Evolutionary conservation across 1,139 yeast genomes (phyloP), one percentile per base, ranked within the genome.

Genomic region (Zygosaccharomyces pseudobailii): DNA sequence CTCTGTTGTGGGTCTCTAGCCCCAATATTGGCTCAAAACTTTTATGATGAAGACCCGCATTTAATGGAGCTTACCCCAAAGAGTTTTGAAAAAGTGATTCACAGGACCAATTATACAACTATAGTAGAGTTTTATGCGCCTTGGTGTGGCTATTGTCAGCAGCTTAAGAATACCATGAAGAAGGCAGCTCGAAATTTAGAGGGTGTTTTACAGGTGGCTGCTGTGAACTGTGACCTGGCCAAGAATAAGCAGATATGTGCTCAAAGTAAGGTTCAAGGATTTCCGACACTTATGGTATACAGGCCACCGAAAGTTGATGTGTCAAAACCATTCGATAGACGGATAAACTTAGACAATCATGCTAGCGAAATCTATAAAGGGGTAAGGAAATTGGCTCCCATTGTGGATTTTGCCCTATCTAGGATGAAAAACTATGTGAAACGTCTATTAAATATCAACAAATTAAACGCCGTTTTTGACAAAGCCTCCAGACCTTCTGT

Each of bases 81-180:
- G 17, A 80, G 70, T 41, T 89, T 90, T 62, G 79, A 82, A 50
- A 75, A 77, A 53, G 84, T 81, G 42, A 80, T 90, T 3, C 72
- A 80, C 42, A 67, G 71, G 34, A 73, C 94, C 6, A 87, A 88
- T 63, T 86, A 87, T 57, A 84, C 95, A 3, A 71, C 96, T 2
- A 71, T 90, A 5, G 94, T 92, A 19, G 90, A 89, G 67, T 92
- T 90, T 64, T 92, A 92, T 65, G 97, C 97, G 4, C 97, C 97
- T 33, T 92, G 97, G 97, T 92, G 97, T 71, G 89, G 90, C 1
- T 80, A 84, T 62, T 85, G 94, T 59, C 74, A 78, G 53, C 75
- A 79, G 51, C 65, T 85, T 50, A 74, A 75, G 53, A 77, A 79
- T 2, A 72, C 79, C 1, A 84, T 73, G 63, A 71, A 73, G 48